These are phyloP conservation scores for Diutina siamensis DNA, from an alignment of 1,139 yeast genomes.

Conservation along the genomic window DNA sequence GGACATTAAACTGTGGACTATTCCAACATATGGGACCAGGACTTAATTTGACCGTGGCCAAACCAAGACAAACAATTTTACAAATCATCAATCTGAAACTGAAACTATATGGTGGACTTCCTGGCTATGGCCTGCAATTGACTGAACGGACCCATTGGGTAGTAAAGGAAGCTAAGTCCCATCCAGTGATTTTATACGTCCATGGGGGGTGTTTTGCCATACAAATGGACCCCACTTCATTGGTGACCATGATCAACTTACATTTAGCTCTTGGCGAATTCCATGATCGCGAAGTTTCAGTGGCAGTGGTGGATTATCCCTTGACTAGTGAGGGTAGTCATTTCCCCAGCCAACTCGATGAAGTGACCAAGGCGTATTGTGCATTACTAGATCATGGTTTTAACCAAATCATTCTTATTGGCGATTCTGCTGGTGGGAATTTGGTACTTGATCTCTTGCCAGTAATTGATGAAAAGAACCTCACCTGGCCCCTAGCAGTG, in stretches of 20 bases:
- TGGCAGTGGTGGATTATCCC: conserved; percentile 29
- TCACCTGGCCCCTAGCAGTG: neutral
- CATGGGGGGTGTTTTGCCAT: conserved; percentile 10
- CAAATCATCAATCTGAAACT: neutral
- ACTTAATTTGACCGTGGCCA: neutral
- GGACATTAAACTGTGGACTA: neutral
- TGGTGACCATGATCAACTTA: conserved; percentile 8
- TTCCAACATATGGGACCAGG: conserved; percentile 5
- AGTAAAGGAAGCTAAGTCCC: neutral
- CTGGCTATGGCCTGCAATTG: neutral
- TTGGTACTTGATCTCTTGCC: conserved; percentile 14
- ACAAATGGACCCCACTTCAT: conserved; percentile 6
- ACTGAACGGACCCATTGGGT: neutral
- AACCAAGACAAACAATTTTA: neutral
- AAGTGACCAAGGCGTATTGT: conserved; percentile 19
- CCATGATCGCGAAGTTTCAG: conserved; percentile 11
- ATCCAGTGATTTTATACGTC: conserved; percentile 7
- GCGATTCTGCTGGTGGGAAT: conserved; percentile 41
- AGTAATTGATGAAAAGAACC: neutral
- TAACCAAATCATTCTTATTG: conserved; percentile 23
- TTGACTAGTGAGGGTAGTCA: conserved; percentile 17
- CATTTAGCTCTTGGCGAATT: neutral
- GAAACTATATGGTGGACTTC: neutral
- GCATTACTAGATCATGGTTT: conserved; percentile 19
- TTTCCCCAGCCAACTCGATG: conserved; percentile 31